Conservation (phyloP, 352 stramenopile species). For the Pythium plurisporium region DNA sequence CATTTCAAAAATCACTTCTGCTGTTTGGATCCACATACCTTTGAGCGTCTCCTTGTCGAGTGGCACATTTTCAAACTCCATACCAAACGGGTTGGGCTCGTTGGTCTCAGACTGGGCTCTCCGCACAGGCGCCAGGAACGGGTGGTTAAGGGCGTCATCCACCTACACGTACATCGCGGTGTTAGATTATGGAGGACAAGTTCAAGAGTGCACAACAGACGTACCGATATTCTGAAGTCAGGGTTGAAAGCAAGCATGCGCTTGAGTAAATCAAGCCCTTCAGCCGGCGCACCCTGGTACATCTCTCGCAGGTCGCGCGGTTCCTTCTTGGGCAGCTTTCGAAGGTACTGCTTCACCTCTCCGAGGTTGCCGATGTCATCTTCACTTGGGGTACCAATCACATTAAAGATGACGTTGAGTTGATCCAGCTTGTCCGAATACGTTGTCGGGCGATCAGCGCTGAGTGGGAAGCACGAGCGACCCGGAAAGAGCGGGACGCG, state of each 20-base stretch:
- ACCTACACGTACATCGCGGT: too few relatives aligned
- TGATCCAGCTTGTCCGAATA: slow-evolving; percentile 90
- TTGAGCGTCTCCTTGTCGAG: slow-evolving; percentile 85
- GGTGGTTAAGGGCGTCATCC: slow-evolving; percentile 76
- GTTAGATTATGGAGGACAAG: too few relatives aligned
- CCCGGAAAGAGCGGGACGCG: slow-evolving; percentile 80
- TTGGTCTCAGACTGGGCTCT: slow-evolving; percentile 65
- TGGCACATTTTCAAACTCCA: slow-evolving; percentile 87
- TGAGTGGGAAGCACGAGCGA: slow-evolving; percentile 83
- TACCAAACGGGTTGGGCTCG: slow-evolving; percentile 75
- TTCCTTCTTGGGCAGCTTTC: slow-evolving; percentile 82
- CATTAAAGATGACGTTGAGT: slow-evolving; percentile 95
- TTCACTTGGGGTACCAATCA: slow-evolving; percentile 91
- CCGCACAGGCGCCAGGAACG: slow-evolving; percentile 79
- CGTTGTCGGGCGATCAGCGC: slow-evolving; percentile 72
- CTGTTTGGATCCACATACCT: slow-evolving; percentile 37
- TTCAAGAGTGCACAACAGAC: too few relatives aligned
- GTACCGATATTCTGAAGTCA: slow-evolving; percentile 77
- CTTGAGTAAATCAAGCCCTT: slow-evolving; percentile 84
- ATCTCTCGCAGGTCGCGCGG: slow-evolving; percentile 75
- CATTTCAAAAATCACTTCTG: neutral
- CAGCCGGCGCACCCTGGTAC: slow-evolving; percentile 73
- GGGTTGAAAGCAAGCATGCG: slow-evolving; percentile 79
- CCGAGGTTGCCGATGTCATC: slow-evolving; percentile 81
- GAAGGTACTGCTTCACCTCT: slow-evolving; percentile 85